Evolutionary conservation across 2,329 filamentous ascomycete species (phyloP), one percentile per base, ranked within the genome.

Genomic region (Pseudogymnoascus sp.): DNA sequence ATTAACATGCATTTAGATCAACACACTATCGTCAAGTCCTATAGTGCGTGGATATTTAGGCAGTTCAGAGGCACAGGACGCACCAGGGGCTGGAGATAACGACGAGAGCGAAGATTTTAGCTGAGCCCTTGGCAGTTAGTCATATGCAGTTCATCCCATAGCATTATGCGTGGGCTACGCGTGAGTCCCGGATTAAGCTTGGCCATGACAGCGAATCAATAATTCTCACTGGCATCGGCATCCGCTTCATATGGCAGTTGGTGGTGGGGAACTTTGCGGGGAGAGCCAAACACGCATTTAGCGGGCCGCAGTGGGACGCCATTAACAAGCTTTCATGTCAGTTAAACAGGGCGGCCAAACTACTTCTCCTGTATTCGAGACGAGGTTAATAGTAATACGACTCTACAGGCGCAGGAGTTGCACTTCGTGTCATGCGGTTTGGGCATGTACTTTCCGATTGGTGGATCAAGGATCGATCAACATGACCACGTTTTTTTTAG

Each of bases 11-110:
- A 56, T 56, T 21, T 6, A 56, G 49, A 56, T 56, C 49, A 56
- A 34, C 16, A 56, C 28, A 5, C 28, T 56, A 3, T 56, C 49
- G 6, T 34, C 28, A 56, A 56, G 49, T 11, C 49, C 49, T 56
- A 56, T 34, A 56, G 49, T 56, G 16, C 49, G 25, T 34, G 49
- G 18, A 56, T 56, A 56, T 56, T 56, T 56, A 56, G 49, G 49
- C 49, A 56, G 11, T 34, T 18, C 49, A 56, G 28, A 56, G 11
- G 28, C 28, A 11, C 49, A 56, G 49, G 49, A 56, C 16, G 28
- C n/a, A 14, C 28, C 49, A 14, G 49, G 28, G 28, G 28, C 49
- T n/a, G 28, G 49, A 34, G 49, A 56, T 18, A 9, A 56, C 49
- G 11, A 11, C 28, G 49, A 56, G 16, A 34, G 49, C 11, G 49